Evolutionary conservation across 331 rosid species (phyloP).

Genomic region (Spiraea crenata): DNA sequence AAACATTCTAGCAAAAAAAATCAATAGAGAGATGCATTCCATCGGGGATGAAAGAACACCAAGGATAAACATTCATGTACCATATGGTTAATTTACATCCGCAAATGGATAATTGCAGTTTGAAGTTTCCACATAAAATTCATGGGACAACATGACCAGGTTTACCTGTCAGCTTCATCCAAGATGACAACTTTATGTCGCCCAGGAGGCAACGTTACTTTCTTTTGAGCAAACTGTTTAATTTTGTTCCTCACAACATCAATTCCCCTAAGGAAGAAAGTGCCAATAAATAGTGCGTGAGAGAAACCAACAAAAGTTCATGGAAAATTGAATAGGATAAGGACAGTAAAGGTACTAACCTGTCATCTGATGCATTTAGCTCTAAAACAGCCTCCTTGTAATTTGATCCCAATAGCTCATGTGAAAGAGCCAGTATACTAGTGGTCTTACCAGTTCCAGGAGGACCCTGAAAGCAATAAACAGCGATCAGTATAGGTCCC

Average conservation of each 20-base stretch:
- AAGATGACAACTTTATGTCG: conserved; percentile 83
- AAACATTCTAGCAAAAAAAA: neutral
- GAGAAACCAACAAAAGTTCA: neutral
- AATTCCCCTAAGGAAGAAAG: conserved; percentile 58
- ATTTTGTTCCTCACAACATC: conserved; percentile 98
- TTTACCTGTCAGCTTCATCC: conserved; percentile 96
- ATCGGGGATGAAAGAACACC: neutral
- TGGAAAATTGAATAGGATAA: neutral
- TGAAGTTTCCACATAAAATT: conserved; percentile 7
- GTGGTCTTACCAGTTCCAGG: conserved; percentile 98
- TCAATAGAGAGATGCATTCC: neutral
- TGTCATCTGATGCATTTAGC: conserved; percentile 93
- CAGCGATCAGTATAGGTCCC: conserved; percentile 16
- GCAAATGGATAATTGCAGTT: neutral
- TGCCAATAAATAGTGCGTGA: neutral
- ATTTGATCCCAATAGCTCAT: conserved; percentile 80
- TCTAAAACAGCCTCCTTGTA: conserved; percentile 90
- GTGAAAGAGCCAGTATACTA: conserved; percentile 82
- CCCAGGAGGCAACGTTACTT: conserved; percentile 78
- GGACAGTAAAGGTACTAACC: conserved; percentile 38
- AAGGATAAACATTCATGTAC: neutral
- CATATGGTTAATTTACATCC: neutral
- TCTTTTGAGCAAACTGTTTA: conserved; percentile 96
- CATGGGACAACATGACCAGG: neutral
- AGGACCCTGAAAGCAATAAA: conserved; percentile 65